Percentiles rank a stretch among this genome's conserved stretches.
These are phyloP conservation scores for Casuarina glauca DNA, from an alignment of 306 rosid genomes.

Conservation along the genomic window DNA sequence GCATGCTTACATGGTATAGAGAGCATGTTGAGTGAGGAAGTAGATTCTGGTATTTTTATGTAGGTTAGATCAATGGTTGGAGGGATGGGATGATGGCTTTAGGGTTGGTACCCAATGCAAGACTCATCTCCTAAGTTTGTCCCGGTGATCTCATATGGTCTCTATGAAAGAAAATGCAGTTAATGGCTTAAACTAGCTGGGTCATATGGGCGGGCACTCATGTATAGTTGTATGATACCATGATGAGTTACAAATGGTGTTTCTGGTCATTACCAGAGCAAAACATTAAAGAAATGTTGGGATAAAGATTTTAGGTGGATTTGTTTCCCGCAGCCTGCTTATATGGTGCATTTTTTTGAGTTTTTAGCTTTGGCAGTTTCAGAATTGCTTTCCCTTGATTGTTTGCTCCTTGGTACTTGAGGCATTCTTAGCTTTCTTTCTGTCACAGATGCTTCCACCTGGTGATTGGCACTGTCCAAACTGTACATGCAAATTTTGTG, in stretches of 20 bases:
- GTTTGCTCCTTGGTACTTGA: not conserved
- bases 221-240: not conserved
- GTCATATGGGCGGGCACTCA: not conserved
- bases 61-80: not conserved
- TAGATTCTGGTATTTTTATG: not conserved
- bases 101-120: constrained; percentile 15
- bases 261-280: not conserved
- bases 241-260: not conserved
- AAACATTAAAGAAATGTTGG: not conserved
- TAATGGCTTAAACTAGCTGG: constrained; percentile 8
- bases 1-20: not conserved
- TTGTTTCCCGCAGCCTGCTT: constrained; percentile 2
- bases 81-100: not conserved
- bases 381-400: constrained; percentile 12
- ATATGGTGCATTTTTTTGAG: constrained; percentile 9
- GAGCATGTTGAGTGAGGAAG: not conserved
- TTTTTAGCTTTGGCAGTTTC: constrained; percentile 22
- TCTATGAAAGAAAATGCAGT: not conserved
- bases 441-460: constrained; percentile 75
- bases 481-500: constrained; percentile 89
- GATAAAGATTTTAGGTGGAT: constrained; percentile 8
- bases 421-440: constrained; percentile 30
- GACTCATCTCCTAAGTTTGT: constrained; percentile 4
- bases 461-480: constrained; percentile 98
- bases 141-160: constrained; percentile 1